A percentile compares a stretch with the other conserved stretches of the same genome.
Evolutionary conservation across 2,329 filamentous ascomycete genomes (phyloP).

Genomic region (Raffaelea deltoideospora): DNA sequence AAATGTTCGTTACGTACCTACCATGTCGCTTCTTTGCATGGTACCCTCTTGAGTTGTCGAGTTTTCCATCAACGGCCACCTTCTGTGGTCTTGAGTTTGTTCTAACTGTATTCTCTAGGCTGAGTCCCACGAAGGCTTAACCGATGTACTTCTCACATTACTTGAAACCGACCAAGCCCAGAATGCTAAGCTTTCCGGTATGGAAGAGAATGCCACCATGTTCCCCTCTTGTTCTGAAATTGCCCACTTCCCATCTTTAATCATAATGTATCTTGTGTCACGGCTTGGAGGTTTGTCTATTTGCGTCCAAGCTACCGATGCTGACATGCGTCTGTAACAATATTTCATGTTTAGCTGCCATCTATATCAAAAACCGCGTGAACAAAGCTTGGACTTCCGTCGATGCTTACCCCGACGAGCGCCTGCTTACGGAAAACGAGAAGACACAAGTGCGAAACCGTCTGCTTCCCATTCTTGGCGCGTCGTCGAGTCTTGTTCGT

Average conservation of each 20-base stretch:
- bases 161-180: constrained; percentile 76
- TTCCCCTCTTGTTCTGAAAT: not conserved
- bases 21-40: not conserved
- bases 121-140: constrained; percentile 79
- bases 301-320: no score
- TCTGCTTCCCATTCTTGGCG: constrained; percentile 75
- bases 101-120: constrained; percentile 38
- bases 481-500: constrained; percentile 66
- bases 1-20: constrained; percentile 39
- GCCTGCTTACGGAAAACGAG: constrained; percentile 73
- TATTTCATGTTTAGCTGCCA: constrained; percentile 48
- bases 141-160: constrained; percentile 80
- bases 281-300: no score
- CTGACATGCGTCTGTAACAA: no score
- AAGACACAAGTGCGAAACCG: constrained; percentile 77
- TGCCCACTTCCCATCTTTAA: not conserved
- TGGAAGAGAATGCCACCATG: no score
- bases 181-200: constrained; percentile 79
- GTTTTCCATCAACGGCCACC: not conserved
- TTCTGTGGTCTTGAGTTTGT: constrained; percentile 4
- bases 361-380: constrained; percentile 96
- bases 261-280: not conserved
- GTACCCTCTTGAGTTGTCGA: no score
- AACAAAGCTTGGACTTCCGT: constrained; percentile 76
- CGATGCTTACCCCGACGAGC: constrained; percentile 59